phyloP scores from a whole-genome alignment of 2,329 filamentous ascomycete genomes.

The Moelleriella libera region DNA sequence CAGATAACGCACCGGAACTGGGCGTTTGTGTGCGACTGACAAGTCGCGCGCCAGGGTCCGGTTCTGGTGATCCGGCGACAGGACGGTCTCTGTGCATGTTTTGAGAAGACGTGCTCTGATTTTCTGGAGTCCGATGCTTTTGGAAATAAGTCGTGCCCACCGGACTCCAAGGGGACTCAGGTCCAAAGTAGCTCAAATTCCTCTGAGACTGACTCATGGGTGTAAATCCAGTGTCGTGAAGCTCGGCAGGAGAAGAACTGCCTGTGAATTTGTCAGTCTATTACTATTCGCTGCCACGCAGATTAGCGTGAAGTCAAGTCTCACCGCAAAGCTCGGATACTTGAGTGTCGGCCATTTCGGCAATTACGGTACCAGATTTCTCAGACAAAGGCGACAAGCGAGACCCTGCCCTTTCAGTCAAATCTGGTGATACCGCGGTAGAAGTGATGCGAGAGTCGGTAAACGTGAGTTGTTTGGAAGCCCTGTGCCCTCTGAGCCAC shows the following conservation, averaged over 20 bases:
- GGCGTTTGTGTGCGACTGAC: background rate
- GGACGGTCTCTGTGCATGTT: background rate
- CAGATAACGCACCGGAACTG: background rate
- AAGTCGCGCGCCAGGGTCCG: background rate
- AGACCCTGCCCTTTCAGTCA: background rate
- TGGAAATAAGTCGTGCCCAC: background rate
- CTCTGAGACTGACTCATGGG: slow-evolving; percentile 1
- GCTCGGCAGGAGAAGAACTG: slow-evolving; percentile 28
- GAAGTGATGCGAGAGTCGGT: background rate
- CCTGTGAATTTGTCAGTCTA: slow-evolving; percentile 14
- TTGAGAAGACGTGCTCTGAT: background rate
- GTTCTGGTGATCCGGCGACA: background rate
- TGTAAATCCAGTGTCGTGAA: slow-evolving; percentile 22
- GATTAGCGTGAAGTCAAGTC: background rate
- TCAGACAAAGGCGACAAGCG: background rate
- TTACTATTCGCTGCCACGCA: background rate
- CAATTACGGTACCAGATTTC: background rate
- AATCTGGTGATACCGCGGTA: slow-evolving; percentile 4
- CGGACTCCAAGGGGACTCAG: background rate
- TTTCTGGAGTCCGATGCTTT: background rate
- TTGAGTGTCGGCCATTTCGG: slow-evolving; percentile 28
- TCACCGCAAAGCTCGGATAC: slow-evolving; percentile 34
- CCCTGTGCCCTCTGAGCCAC: slow-evolving; percentile 35
- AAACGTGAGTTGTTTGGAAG: slow-evolving; percentile 20
- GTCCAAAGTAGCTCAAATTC: background rate